Percentiles rank a stretch among this genome's conserved stretches.
phyloP scores from a whole-genome alignment of 2,329 filamentous ascomycete genomes.

The Orbilia blumenaviensis region DNA sequence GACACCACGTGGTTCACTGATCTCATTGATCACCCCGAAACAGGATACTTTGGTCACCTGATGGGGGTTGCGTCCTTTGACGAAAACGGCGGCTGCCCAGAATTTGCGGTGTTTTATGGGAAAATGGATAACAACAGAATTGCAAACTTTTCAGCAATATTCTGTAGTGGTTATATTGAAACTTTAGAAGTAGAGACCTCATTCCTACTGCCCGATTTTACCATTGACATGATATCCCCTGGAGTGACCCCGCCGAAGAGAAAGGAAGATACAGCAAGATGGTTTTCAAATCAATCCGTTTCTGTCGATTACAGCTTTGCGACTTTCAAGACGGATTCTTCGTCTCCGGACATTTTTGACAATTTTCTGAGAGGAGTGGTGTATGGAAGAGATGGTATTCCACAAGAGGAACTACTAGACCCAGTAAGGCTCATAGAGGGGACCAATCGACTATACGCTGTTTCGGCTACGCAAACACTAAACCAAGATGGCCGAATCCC shows the following conservation, averaged over 20 bases:
- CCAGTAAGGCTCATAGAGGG: slow-evolving; percentile 20
- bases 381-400: slow-evolving; percentile 32
- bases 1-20: slow-evolving; percentile 11
- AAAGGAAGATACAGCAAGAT: slow-evolving; percentile 21
- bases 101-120: slow-evolving; percentile 39
- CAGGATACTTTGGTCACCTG: slow-evolving; percentile 29
- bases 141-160: slow-evolving; percentile 31
- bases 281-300: slow-evolving; percentile 32
- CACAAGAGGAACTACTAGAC: slow-evolving; percentile 23
- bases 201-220: slow-evolving; percentile 37
- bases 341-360: slow-evolving; percentile 15
- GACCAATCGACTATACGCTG: slow-evolving; percentile 55
- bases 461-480: slow-evolving; percentile 58
- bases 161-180: slow-evolving; percentile 36
- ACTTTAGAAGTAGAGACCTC: slow-evolving; percentile 16
- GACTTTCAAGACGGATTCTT: slow-evolving; percentile 2
- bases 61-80: background rate
- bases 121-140: slow-evolving; percentile 34
- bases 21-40: slow-evolving; percentile 18
- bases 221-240: background rate
- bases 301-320: slow-evolving; percentile 26
- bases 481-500: slow-evolving; percentile 48
- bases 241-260: background rate
- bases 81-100: slow-evolving; percentile 21
- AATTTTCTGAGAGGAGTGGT: slow-evolving; percentile 32